Base-by-base conservation (phyloP, 2,329 filamentous ascomycete genomes). In the Fusarium domesticum region DNA sequence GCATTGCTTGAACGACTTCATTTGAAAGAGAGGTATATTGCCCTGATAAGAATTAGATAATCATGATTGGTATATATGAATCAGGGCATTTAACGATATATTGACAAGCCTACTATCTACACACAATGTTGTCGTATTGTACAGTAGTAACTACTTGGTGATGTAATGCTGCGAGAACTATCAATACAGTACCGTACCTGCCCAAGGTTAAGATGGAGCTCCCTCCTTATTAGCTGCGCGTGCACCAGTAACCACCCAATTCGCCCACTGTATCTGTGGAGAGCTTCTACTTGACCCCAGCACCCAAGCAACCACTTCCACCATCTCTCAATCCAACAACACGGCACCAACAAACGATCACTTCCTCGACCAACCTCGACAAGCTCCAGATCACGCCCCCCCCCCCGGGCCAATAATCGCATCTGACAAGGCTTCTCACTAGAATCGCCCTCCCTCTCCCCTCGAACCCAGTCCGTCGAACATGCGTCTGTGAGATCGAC, bases 401-500 rank as follows among this genome's bases (percentile, higher is more conserved):
- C 38, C 20, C 19, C 19, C 28, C 32, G 18, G 18, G 33, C 28
- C 23, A 33, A 42, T 20, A 47, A 36, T 31, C 36, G 15, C 34
- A 15, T n/a, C 12, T 36, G 6, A 32, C 39, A 30, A 25, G 23
- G 14, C 31, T 12, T 35, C 16, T 32, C 35, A 12, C 4, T n/a
- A 15, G 20, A 12, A 11, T 35, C 6, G 20, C 20, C 10, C 20
- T 23, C 20, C 20, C 20, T 6, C 6, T 10, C 20, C 20, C 20
- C 20, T 6, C 39, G 8, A 36, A 39, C 35, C 30, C 42, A 17
- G 31, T 40, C 23, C 23, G 28, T 36, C 50, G 51, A 60, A 57
- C 39, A 60, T 60, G 57, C 44, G 43, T 42, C 39, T 49, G 45
- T 59, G 44, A 54, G 46, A 40, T 32, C 37, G 37, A 50, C 47